phyloP scores from a whole-genome alignment of 139 green algal species.

The Marvania coccoides region DNA sequence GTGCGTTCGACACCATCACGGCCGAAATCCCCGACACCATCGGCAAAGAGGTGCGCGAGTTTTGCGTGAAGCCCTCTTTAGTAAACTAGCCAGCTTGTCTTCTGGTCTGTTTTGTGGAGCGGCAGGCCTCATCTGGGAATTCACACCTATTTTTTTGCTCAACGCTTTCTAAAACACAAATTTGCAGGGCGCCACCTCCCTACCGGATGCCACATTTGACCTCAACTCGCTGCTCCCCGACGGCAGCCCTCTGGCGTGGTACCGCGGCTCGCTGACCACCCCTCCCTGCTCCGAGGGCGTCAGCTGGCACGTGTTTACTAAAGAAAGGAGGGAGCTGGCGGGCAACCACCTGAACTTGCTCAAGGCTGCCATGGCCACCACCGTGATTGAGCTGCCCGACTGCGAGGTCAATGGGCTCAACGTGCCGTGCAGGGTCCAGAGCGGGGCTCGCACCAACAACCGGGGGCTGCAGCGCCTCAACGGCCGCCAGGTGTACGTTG shows the following conservation, averaged over 20 bases:
- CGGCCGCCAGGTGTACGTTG: too few species aligned
- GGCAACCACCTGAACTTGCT: too few species aligned
- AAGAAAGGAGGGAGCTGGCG: too few species aligned
- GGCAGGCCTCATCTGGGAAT: not conserved
- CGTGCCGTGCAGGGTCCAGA: too few species aligned
- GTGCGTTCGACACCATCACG: not conserved
- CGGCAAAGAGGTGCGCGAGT: not conserved
- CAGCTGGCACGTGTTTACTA: constrained; percentile 49
- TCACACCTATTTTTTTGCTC: not conserved
- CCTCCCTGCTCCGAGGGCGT: constrained; percentile 52
- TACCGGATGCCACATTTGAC: not conserved
- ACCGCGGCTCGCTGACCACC: constrained; percentile 43
- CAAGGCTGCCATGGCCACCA: too few species aligned
- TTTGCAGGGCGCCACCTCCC: too few species aligned
- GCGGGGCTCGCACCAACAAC: too few species aligned
- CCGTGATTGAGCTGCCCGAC: too few species aligned
- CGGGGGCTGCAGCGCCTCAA: too few species aligned
- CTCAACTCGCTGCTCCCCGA: not conserved
- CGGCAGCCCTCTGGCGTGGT: too few species aligned
- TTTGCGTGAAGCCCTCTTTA: not conserved
- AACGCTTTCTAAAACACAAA: too few species aligned
- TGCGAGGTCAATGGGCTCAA: too few species aligned
- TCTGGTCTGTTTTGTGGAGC: not conserved
- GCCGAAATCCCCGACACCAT: not conserved
- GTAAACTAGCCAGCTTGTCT: not conserved